A percentile compares a stretch with the other conserved stretches of the same genome.
phyloP scores from a whole-genome alignment of 176 grass and related monocot genomes.

The Elymus sibiricus region DNA sequence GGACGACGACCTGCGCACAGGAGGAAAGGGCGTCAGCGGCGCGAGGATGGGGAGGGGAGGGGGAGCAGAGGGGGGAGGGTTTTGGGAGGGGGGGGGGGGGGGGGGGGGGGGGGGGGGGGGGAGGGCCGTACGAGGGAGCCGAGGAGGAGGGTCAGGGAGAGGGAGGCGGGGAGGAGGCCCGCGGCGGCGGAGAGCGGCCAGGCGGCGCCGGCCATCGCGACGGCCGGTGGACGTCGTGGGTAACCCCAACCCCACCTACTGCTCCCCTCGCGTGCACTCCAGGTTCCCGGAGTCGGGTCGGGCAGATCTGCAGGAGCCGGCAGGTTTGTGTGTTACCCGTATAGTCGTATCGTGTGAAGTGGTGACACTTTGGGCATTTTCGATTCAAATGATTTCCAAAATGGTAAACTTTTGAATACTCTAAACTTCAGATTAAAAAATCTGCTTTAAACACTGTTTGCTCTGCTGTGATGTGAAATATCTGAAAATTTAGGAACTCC shows the following conservation, averaged over 20 bases:
- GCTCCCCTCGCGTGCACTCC: conserved; percentile 3
- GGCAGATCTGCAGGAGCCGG: conserved; percentile 9
- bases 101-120: not conserved
- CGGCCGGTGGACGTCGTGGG: conserved; percentile 27
- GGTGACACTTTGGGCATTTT: too few species aligned
- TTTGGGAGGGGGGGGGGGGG: not conserved
- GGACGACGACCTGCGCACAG: conserved; percentile 45
- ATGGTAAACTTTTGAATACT: too few species aligned
- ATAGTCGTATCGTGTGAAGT: not conserved
- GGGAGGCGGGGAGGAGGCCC: conserved; percentile 34
- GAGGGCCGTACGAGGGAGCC: conserved; percentile 44
- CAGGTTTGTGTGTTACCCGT: not conserved
- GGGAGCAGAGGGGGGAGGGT: not conserved
- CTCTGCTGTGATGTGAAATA: too few species aligned
- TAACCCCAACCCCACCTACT: conserved; percentile 5
- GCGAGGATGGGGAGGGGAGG: not conserved
- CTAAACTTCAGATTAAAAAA: too few species aligned
- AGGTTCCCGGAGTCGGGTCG: not conserved
- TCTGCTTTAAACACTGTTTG: too few species aligned
- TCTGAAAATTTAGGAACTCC: too few species aligned
- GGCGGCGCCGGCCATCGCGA: conserved; percentile 28
- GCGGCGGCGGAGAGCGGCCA: conserved; percentile 42
- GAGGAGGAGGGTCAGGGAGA: conserved; percentile 51
- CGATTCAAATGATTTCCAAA: too few species aligned
- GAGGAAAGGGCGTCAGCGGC: conserved; percentile 2